These are phyloP conservation scores for Colletotrichum higginsianum DNA, from an alignment of 2,329 filamentous ascomycete genomes.

Conservation along the genomic window DNA sequence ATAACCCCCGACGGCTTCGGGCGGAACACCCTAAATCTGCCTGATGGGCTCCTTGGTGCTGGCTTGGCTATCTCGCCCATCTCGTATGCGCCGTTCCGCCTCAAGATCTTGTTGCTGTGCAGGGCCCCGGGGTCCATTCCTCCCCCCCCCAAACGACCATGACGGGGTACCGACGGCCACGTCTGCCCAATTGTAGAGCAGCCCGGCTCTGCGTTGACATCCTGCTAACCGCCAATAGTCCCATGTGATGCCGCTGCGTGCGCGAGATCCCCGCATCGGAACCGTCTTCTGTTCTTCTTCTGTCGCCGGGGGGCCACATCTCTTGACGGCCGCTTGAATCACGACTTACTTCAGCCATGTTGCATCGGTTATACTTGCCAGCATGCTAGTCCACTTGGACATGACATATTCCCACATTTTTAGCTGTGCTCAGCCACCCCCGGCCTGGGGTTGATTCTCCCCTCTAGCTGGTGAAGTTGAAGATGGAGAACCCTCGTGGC, in stretches of 20 bases:
- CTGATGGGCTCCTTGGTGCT: constrained; percentile 19
- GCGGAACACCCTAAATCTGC: constrained; percentile 6
- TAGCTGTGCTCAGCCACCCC: constrained; percentile 36
- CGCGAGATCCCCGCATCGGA: not conserved
- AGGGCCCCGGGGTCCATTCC: not conserved
- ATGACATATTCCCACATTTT: constrained; percentile 24
- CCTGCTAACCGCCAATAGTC: not conserved
- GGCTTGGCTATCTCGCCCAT: constrained; percentile 27
- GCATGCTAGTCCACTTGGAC: not conserved
- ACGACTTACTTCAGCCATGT: not conserved
- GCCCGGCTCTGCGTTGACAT: not conserved
- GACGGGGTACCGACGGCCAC: not conserved
- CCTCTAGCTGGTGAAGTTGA: not conserved
- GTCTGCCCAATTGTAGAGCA: not conserved
- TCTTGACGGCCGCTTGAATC: not conserved
- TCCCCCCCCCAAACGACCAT: not conserved
- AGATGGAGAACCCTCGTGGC: constrained; percentile 7
- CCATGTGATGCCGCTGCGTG: constrained; percentile 10
- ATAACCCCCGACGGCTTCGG: constrained; percentile 13
- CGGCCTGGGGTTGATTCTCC: constrained; percentile 13
- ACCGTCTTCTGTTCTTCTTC: not conserved
- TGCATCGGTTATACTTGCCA: constrained; percentile 35
- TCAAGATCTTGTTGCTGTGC: constrained; percentile 22
- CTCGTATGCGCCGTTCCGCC: constrained; percentile 22
- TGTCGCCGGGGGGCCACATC: not conserved